A percentile compares a stretch with the other conserved stretches of the same genome.
Evolutionary conservation across 2,329 filamentous ascomycete genomes (phyloP).

Genomic region (Westerdykella ornata): DNA sequence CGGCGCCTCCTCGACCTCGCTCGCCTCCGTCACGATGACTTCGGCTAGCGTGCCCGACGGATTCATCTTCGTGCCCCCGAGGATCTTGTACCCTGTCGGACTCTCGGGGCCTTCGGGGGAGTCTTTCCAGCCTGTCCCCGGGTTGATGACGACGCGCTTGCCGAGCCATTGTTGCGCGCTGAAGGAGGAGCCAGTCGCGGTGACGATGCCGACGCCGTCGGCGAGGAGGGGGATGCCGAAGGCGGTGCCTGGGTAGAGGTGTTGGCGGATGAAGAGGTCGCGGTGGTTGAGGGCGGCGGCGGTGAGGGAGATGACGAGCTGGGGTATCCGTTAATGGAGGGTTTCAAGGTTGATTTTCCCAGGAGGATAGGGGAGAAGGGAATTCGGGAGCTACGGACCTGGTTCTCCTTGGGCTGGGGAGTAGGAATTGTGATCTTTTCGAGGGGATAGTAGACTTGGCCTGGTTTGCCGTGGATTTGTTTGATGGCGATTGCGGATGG

Average conservation of each 20-base stretch:
- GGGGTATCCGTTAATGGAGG: conserved; percentile 38
- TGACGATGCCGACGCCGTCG: conserved; percentile 73
- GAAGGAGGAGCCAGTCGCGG: conserved; percentile 52
- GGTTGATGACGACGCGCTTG: conserved; percentile 71
- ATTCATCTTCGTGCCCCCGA: conserved; percentile 61
- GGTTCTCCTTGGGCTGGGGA: conserved; percentile 25
- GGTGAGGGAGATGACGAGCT: conserved; percentile 69
- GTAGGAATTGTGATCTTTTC: conserved; percentile 28
- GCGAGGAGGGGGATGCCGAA: conserved; percentile 73
- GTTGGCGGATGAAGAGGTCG: conserved; percentile 88
- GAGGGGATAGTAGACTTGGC: conserved; percentile 74
- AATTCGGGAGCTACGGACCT: conserved; percentile 14
- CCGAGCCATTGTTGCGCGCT: conserved; percentile 51
- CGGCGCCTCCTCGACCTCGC: conserved; percentile 71
- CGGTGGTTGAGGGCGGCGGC: conserved; percentile 89
- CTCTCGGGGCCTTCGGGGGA: conserved; percentile 68
- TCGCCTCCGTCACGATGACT: conserved; percentile 59
- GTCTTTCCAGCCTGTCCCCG: conserved; percentile 69
- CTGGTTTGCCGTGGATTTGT: conserved; percentile 73
- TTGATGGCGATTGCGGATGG: conserved; percentile 56
- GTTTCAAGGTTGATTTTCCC: neutral
- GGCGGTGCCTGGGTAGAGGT: conserved; percentile 79
- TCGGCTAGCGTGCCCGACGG: conserved; percentile 68
- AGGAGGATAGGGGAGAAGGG: neutral
- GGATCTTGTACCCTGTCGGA: conserved; percentile 51